Conservation (phyloP, 2,329 filamentous ascomycete genomes). For the Orbilia ellipsospora region DNA sequence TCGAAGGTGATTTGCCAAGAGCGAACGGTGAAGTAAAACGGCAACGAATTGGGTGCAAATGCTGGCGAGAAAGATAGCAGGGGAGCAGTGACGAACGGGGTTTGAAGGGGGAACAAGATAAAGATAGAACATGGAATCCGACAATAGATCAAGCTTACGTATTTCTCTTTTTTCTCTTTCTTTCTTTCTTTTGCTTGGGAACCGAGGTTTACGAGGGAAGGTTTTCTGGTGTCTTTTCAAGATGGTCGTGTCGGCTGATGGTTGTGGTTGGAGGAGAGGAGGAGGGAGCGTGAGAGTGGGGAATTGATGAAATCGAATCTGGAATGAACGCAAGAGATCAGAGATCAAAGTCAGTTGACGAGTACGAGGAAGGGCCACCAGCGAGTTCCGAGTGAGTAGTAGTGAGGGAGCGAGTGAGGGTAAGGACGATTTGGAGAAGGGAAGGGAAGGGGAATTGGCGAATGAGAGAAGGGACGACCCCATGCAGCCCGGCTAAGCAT, state of each 20-base stretch:
- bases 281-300: slow-evolving; percentile 26
- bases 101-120: too few species aligned
- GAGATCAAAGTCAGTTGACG: slow-evolving; percentile 39
- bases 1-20: too few species aligned
- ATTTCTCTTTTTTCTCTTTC: too few species aligned
- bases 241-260: slow-evolving; percentile 1
- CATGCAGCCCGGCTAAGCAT: slow-evolving; percentile 52
- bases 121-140: too few species aligned
- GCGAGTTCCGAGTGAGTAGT: neutral
- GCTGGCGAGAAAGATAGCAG: neutral
- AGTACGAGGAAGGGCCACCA: slow-evolving; percentile 21
- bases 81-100: slow-evolving; percentile 21
- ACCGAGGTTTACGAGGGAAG: neutral
- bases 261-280: slow-evolving; percentile 6
- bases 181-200: neutral
- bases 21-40: too few species aligned
- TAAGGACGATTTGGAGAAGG: neutral
- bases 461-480: slow-evolving; percentile 15
- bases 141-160: too few species aligned
- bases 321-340: slow-evolving; percentile 22
- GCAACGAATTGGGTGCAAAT: too few species aligned
- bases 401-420: neutral
- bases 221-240: neutral
- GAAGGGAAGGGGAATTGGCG: slow-evolving; percentile 50
- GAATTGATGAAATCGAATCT: slow-evolving; percentile 42